Conservation (phyloP, 2,329 filamentous ascomycete species). For the Penicillium sp. region DNA sequence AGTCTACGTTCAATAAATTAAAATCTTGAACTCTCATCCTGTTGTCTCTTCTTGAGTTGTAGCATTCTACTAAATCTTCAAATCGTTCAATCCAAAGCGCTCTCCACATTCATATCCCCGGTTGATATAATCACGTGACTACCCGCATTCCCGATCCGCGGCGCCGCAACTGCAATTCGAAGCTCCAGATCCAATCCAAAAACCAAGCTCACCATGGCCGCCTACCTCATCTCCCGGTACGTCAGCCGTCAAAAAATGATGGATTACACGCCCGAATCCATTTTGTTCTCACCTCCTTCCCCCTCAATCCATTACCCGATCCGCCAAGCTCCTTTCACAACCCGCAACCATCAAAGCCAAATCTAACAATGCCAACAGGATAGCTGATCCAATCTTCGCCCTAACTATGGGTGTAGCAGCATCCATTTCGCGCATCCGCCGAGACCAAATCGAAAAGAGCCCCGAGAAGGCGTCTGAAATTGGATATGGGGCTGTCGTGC, state of each 20-base stretch:
- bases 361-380: constrained; percentile 34
- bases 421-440: constrained; percentile 57
- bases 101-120: background rate
- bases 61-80: background rate
- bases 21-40: too few species aligned
- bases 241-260: background rate
- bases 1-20: constrained; percentile 11
- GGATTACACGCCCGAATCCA: too few species aligned
- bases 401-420: constrained; percentile 55
- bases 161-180: background rate
- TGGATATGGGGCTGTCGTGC: constrained; percentile 33
- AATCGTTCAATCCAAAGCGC: too few species aligned
- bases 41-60: too few species aligned
- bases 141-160: background rate
- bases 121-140: constrained; percentile 6
- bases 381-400: constrained; percentile 60
- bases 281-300: background rate
- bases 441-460: constrained; percentile 56
- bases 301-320: background rate
- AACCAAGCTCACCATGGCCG: constrained; percentile 7
- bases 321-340: background rate
- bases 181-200: background rate
- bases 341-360: background rate
- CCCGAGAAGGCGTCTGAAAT: constrained; percentile 42
- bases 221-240: constrained; percentile 18